A percentile compares a stretch with the other conserved stretches of the same genome.
phyloP scores from a whole-genome alignment of 192 early-diverging fungal species.

The Spinellus fusiger region DNA sequence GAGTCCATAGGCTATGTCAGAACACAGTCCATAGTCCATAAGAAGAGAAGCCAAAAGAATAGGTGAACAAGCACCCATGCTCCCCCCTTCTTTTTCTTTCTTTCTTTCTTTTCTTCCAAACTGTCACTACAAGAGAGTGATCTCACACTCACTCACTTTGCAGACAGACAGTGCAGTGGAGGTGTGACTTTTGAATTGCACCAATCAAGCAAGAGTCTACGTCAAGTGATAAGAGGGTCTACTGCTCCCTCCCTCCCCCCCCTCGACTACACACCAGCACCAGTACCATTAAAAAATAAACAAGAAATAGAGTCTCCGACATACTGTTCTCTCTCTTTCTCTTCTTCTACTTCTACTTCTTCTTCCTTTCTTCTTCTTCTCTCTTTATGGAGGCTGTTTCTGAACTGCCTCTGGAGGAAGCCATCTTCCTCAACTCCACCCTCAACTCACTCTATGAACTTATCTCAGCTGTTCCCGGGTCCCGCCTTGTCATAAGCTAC shows the following conservation, averaged over 20 bases:
- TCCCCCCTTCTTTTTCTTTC: slow-evolving; percentile 5
- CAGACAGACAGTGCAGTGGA: no score
- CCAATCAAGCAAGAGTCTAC: no score
- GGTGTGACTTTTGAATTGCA: no score
- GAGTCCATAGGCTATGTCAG: no score
- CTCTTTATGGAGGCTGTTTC: slow-evolving; percentile 8
- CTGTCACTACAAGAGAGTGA: no score
- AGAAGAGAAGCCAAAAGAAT: no score
- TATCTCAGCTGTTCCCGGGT: slow-evolving; percentile 59
- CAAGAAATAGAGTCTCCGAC: neutral
- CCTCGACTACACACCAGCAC: neutral
- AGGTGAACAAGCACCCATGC: neutral
- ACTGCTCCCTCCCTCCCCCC: slow-evolving; percentile 19
- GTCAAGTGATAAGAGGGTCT: no score
- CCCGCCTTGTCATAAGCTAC: slow-evolving; percentile 71
- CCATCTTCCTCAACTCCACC: slow-evolving; percentile 40
- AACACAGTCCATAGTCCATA: no score
- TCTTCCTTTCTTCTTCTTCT: slow-evolving; percentile 12
- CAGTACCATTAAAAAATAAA: no score
- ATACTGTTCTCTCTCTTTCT: neutral
- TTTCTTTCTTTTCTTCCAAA: slow-evolving; percentile 2
- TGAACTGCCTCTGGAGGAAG: slow-evolving; percentile 18
- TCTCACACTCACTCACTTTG: no score
- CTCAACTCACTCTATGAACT: slow-evolving; percentile 31
- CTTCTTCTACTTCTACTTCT: slow-evolving; percentile 2